A percentile compares a stretch with the other conserved stretches of the same genome.
phyloP scores from a whole-genome alignment of 495 filamentous ascomycete genomes.

The Trichoderma gamsii region DNA sequence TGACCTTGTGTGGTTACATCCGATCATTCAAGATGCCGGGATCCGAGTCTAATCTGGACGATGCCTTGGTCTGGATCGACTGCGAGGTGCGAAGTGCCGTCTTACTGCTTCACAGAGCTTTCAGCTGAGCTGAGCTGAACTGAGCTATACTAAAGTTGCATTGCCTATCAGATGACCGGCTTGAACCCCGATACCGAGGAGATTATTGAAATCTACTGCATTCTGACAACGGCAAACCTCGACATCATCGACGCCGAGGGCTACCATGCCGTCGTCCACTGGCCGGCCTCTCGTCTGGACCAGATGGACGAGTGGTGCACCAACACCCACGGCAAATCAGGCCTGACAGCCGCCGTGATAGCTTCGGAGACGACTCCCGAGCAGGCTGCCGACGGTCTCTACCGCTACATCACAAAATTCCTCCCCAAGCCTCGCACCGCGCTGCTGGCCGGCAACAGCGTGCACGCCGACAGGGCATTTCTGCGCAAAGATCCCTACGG shows the following conservation, averaged over 20 bases:
- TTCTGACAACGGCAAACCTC: constrained; percentile 77
- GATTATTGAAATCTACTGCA: constrained; percentile 90
- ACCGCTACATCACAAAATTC: constrained; percentile 68
- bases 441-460: constrained; percentile 82
- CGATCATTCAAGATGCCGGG: neutral
- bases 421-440: constrained; percentile 58
- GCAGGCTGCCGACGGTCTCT: constrained; percentile 63
- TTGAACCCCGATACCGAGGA: constrained; percentile 70
- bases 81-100: constrained; percentile 50
- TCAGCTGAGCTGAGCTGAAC: no score
- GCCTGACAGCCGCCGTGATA: constrained; percentile 71
- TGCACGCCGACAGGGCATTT: constrained; percentile 86
- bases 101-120: neutral
- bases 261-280: constrained; percentile 75
- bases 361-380: constrained; percentile 65
- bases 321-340: constrained; percentile 56
- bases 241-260: constrained; percentile 69
- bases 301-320: constrained; percentile 66
- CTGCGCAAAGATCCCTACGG: constrained; percentile 67
- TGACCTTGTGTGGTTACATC: constrained; percentile 7
- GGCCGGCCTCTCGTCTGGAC: constrained; percentile 61
- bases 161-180: constrained; percentile 76
- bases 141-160: neutral
- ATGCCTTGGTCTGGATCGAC: constrained; percentile 77
- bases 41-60: constrained; percentile 17